Evolutionary conservation across 2,329 filamentous ascomycete genomes (phyloP).

Genomic region (Sordariomycetes sp.): DNA sequence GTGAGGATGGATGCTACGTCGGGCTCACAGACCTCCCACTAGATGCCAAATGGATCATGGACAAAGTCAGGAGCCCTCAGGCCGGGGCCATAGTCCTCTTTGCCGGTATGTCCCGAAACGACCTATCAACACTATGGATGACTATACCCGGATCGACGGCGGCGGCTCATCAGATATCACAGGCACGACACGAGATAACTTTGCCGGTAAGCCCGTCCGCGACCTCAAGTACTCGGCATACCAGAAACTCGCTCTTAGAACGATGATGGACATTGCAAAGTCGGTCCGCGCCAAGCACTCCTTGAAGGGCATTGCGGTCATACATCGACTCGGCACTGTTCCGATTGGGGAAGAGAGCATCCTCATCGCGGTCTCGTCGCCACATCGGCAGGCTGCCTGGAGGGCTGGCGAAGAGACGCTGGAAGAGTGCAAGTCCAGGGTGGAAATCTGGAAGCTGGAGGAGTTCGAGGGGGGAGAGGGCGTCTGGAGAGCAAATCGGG

Average conservation of each 20-base stretch:
- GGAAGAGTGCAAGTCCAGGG: slow-evolving; percentile 70
- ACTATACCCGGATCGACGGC: too few relatives aligned
- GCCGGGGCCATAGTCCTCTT: slow-evolving; percentile 69
- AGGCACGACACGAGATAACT: slow-evolving; percentile 70
- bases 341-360: slow-evolving; percentile 91
- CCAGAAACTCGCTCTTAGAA: slow-evolving; percentile 52
- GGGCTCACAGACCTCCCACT: slow-evolving; percentile 53
- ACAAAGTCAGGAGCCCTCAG: slow-evolving; percentile 56
- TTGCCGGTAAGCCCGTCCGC: slow-evolving; percentile 56
- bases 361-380: slow-evolving; percentile 70
- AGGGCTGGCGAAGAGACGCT: slow-evolving; percentile 76
- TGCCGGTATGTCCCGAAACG: slow-evolving; percentile 36
- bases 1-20: slow-evolving; percentile 46
- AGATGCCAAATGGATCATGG: slow-evolving; percentile 41
- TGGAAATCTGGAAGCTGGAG: slow-evolving; percentile 95
- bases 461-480: slow-evolving; percentile 69
- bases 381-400: slow-evolving; percentile 80
- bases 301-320: slow-evolving; percentile 62
- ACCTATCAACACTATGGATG: neutral
- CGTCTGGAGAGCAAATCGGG: slow-evolving; percentile 79
- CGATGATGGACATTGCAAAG: slow-evolving; percentile 51
- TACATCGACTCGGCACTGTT: slow-evolving; percentile 74
- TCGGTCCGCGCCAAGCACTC: slow-evolving; percentile 44
- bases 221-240: slow-evolving; percentile 69
- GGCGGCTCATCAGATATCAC: neutral